These are phyloP conservation scores for Debaryomycetaceae sp. DNA, from an alignment of 1,139 yeast genomes.

Conservation along the genomic window DNA sequence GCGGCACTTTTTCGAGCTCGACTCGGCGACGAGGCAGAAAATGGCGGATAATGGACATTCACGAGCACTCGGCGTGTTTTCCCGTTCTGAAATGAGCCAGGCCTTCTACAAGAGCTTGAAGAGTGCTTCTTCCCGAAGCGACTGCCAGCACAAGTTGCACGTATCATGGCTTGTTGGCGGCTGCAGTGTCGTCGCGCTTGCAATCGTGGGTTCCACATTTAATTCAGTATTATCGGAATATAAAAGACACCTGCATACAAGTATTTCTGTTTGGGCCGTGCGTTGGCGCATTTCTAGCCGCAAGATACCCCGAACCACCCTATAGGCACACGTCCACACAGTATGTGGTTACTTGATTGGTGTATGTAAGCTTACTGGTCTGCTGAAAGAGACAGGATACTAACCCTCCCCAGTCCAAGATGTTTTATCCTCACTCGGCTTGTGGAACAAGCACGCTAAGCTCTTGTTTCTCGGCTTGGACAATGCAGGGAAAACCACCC, in stretches of 20 bases:
- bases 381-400: background rate
- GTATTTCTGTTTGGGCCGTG: background rate
- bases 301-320: background rate
- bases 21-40: constrained; percentile 14
- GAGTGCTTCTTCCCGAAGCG: constrained; percentile 1
- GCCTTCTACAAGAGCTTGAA: constrained; percentile 27
- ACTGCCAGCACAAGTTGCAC: background rate
- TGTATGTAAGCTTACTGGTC: constrained; percentile 18
- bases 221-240: no score
- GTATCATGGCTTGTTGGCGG: no score
- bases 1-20: constrained; percentile 23
- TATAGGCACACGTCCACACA: constrained; percentile 2
- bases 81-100: constrained; percentile 52
- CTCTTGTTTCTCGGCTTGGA: constrained; percentile 90
- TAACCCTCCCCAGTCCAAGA: constrained; percentile 56
- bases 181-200: no score
- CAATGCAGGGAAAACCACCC: constrained; percentile 97
- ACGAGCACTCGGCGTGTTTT: constrained; percentile 43
- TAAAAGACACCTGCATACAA: no score
- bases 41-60: constrained; percentile 42
- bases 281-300: background rate
- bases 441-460: constrained; percentile 97
- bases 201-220: no score
- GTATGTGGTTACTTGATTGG: constrained; percentile 36
- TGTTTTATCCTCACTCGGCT: constrained; percentile 83